These are phyloP conservation scores for Pharnaceum exiguum DNA, from an alignment of 148 eudicot genomes.

Conservation along the genomic window DNA sequence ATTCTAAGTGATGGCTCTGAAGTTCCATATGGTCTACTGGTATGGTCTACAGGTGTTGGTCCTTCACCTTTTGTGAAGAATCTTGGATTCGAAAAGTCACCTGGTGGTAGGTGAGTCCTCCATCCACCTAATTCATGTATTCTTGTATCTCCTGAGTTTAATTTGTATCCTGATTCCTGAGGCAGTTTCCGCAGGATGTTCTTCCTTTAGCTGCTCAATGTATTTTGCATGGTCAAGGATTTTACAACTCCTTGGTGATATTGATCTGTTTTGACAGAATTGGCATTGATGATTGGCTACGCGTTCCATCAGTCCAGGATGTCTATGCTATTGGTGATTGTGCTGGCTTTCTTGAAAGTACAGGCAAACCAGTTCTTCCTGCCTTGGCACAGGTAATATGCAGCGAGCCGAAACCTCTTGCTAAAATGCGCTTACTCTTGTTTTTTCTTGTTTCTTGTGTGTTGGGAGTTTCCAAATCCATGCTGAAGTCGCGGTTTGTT, in stretches of 20 bases:
- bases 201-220: background rate
- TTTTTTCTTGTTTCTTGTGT: background rate
- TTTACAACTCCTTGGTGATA: background rate
- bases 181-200: background rate
- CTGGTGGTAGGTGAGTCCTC: slow-evolving; percentile 75
- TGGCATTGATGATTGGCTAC: slow-evolving; percentile 91
- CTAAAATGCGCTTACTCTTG: background rate
- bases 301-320: slow-evolving; percentile 72
- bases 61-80: slow-evolving; percentile 67
- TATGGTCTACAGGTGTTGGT: slow-evolving; percentile 99
- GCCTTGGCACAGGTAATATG: slow-evolving; percentile 86
- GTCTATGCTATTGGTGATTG: slow-evolving; percentile 92
- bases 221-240: background rate
- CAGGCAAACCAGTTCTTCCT: slow-evolving; percentile 86
- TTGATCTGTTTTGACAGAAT: slow-evolving; percentile 41
- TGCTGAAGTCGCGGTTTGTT: background rate
- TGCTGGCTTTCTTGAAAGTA: slow-evolving; percentile 87
- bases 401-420: background rate
- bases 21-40: slow-evolving; percentile 90
- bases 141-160: background rate
- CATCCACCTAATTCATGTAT: background rate
- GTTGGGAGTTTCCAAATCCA: background rate
- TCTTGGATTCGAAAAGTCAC: slow-evolving; percentile 67
- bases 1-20: slow-evolving; percentile 74
- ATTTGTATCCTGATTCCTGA: background rate